These are phyloP conservation scores for Dothistroma pini DNA, from an alignment of 2,329 filamentous ascomycete genomes.

Conservation along the genomic window DNA sequence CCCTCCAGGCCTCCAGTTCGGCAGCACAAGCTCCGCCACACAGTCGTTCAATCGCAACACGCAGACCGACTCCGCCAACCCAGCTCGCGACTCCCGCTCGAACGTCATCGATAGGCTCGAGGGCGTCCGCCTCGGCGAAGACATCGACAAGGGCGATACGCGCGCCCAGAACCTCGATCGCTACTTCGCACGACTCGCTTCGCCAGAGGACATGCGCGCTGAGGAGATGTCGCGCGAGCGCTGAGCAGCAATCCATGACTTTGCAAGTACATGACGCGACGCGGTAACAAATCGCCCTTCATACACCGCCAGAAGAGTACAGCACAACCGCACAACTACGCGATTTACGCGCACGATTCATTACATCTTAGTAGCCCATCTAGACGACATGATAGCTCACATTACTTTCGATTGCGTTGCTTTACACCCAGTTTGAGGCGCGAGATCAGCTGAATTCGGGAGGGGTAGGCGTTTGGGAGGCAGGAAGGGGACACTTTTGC, in stretches of 20 bases:
- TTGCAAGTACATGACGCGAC: background rate
- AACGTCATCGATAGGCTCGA: background rate
- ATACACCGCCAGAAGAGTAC: background rate
- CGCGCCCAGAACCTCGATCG: conserved; percentile 7
- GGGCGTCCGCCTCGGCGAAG: background rate
- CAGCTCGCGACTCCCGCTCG: background rate
- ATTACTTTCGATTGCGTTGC: background rate
- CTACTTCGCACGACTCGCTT: conserved; percentile 11
- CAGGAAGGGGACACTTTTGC: background rate
- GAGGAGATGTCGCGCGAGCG: conserved; percentile 22
- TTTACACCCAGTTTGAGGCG: background rate
- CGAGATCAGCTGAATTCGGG: background rate
- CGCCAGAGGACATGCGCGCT: conserved; percentile 10
- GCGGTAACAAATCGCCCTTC: background rate
- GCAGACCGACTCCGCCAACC: background rate
- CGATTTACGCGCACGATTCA: background rate
- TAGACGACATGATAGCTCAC: background rate
- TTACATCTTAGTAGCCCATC: background rate
- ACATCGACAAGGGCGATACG: conserved; percentile 11
- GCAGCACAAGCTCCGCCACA: conserved; percentile 1
- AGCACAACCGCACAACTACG: background rate
- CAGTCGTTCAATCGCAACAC: background rate
- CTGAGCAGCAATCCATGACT: background rate
- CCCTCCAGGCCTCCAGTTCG: conserved; percentile 1
- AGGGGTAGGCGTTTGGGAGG: background rate